Conservation (phyloP, 129 eudicot genomes). For the Flaveria bidentis region DNA sequence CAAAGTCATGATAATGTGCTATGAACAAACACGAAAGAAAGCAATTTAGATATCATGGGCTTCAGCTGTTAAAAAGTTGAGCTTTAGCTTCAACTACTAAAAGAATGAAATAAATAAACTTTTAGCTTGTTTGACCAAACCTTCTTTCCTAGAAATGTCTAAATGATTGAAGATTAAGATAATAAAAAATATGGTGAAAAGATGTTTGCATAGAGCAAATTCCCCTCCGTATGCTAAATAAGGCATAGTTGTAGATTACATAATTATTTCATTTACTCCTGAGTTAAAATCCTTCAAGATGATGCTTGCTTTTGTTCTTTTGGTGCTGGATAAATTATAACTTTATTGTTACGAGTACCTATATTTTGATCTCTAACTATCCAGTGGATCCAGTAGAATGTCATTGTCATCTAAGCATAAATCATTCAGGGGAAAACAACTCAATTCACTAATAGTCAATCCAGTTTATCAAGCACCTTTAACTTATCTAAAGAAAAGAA, state of each 20-base stretch:
- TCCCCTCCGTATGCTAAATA: not conserved
- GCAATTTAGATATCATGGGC: not conserved
- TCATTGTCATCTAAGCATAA: not conserved
- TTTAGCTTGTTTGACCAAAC: not conserved
- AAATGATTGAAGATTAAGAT: not conserved
- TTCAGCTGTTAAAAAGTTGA: not conserved
- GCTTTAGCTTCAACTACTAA: not conserved
- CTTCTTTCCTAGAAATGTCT: not conserved
- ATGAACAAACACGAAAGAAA: not conserved
- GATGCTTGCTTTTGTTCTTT: not conserved
- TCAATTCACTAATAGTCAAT: not conserved
- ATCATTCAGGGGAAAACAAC: not conserved
- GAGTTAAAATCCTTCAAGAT: not conserved
- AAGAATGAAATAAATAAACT: not conserved
- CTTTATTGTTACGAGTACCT: not conserved
- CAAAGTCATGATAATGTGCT: not conserved
- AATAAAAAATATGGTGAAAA: not conserved
- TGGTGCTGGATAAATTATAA: not conserved
- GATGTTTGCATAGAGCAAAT: not conserved
- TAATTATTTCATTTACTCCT: not conserved
- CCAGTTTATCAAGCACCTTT: slow-evolving; percentile 3
- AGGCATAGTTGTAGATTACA: not conserved
- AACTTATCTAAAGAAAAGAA: not conserved
- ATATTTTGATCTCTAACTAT: not conserved
- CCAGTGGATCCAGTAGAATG: not conserved